Base-by-base conservation (phyloP, 2,329 filamentous ascomycete species). In the Aspergillus pseudoterreus region DNA sequence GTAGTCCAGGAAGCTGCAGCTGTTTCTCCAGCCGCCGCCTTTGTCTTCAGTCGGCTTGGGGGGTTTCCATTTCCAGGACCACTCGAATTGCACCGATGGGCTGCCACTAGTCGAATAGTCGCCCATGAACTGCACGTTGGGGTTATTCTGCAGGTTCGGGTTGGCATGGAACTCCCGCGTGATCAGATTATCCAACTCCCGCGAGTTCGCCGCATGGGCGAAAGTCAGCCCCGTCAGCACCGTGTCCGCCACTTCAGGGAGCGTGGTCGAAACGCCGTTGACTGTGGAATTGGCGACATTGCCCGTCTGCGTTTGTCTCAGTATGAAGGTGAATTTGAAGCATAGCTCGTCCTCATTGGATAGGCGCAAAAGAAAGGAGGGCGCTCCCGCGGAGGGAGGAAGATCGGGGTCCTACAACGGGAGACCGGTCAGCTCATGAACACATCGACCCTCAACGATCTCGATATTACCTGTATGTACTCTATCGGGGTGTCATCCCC, bases 1-100 rank as follows among this genome's bases (percentile, higher is more conserved):
- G 67, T 99, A 99, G 72, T 99, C 94, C 61, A 97, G 87, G 73
- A 99, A 96, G 69, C 90, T 96, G 78, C 94, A 97, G 62, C 87
- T 88, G 67, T 95, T 97, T 66, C 90, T 88, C 92, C 94, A 99
- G 42, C 94, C 94, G 51, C 91, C 90, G 27, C 88, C 89, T 63
- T 83, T 84, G 67, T 96, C 92, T 66, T 96, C 92, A 14, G 76
- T 74, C 12, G 76, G 65, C 77, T 90, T 95, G 35, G 94, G 94
- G 8, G 94, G 90, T 67, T 88, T 90, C 91, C 92, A 99, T 77
- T 87, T 94, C 94, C 94, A 99, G 6, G 87, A 86, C 91, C 92
- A 99, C 58, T 92, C 87, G 67, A 96, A 96, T 32, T 90, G 85
- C 27, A 95, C 86, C 1, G 90, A 92, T 6, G 87, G 78, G 63